Conservation (phyloP, 1,284 basidiomycete species). For the Malassezia slooffiae region DNA sequence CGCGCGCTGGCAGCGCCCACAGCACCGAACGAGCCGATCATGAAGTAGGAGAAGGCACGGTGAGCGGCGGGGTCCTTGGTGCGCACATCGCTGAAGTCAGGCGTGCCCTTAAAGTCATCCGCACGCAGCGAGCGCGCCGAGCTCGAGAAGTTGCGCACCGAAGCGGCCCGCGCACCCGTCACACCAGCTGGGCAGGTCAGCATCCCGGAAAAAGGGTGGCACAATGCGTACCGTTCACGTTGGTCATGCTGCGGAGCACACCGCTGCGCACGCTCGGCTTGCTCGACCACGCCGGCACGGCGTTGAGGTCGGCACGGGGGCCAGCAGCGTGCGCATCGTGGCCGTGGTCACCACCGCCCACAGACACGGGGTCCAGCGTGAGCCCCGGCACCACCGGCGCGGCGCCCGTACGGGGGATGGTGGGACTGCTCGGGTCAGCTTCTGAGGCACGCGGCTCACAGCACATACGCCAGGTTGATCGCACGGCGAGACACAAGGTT, state of each 20-base stretch:
- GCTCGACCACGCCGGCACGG: constrained; percentile 58
- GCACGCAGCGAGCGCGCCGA: constrained; percentile 29
- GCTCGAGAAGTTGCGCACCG: constrained; percentile 35
- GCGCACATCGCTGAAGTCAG: constrained; percentile 77
- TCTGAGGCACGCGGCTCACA: not conserved
- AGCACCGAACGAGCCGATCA: constrained; percentile 90
- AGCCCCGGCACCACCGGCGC: constrained; percentile 60
- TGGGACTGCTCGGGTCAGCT: constrained; percentile 51
- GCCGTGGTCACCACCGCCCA: constrained; percentile 51
- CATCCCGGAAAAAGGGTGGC: not conserved
- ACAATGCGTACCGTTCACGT: constrained; percentile 58
- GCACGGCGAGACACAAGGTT: constrained; percentile 14
- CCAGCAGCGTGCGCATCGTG: constrained; percentile 54
- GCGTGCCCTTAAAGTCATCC: constrained; percentile 68
- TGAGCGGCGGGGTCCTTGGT: constrained; percentile 59
- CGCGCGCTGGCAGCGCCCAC: constrained; percentile 89
- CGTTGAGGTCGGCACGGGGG: constrained; percentile 56
- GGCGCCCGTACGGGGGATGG: constrained; percentile 65
- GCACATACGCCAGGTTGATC: constrained; percentile 14
- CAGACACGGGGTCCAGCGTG: constrained; percentile 54
- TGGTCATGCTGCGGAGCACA: constrained; percentile 59
- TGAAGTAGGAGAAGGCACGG: constrained; percentile 86
- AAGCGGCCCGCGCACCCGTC: not conserved
- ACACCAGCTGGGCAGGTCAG: constrained; percentile 11
- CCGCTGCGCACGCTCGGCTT: constrained; percentile 52